Evolutionary conservation across 495 filamentous ascomycete species (phyloP), one percentile per base, ranked within the genome.

Genomic region (Aspergillus ellipticus): DNA sequence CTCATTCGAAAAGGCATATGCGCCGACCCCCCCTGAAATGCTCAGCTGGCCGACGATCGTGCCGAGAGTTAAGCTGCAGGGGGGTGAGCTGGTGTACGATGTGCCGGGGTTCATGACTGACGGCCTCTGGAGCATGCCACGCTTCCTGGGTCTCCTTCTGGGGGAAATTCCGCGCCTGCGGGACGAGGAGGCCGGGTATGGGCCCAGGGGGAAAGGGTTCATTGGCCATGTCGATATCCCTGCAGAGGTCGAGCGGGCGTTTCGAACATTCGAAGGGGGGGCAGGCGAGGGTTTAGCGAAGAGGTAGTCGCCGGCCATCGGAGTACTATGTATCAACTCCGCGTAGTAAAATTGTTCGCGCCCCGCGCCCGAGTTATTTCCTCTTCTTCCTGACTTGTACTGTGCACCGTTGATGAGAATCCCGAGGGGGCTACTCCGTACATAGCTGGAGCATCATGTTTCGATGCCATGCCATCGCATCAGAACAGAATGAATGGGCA

Each of bases 221-320:
- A 75, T 75, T 57, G 21, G 51, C 19, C 68, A 75, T 64, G 67
- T 73, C 8, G 63, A 73, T 49, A 48, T 75, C 48, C 68, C 67
- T 3, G 29, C 9, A 9, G 49, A 63, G 15, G 58, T 74, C 45
- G 67, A 70, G 47, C 58, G 48, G 4, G 67, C 70, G 1, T 48
- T 48, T 48, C 45, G 26, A 6, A 16, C 22, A n/a, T 69, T 67
- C 65, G 35, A 22, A 29, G 20, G 48, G 53, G 29, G 31, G 17
- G 16, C 20, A 42, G 22, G 35, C 13, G 13, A 8, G 22, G 50
- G 26, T n/a, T 24, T 42, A 24, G 50, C 35, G 8, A 43, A 42
- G 37, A 42, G 50, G 26, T 53, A 37, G 26, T 5, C 16, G n/a
- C 6, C 16, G 21, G 1, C n/a, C 35, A 15, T 39, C 35, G n/a